Evolutionary conservation across 805 yeast genomes (phyloP), one percentile per base, ranked within the genome.

Genomic region (Ogataea populi-albae): DNA sequence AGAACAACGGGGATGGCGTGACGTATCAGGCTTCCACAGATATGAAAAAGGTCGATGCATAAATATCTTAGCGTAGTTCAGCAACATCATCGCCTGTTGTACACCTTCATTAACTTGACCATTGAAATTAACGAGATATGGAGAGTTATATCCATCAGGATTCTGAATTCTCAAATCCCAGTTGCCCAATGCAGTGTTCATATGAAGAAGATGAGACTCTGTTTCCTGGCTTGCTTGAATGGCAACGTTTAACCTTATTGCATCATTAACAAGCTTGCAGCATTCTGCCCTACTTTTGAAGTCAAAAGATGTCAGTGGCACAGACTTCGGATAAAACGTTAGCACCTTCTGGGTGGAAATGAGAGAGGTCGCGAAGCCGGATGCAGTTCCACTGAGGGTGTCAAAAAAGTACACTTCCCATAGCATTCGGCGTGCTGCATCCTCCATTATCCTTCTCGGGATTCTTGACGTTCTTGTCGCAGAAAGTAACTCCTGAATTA

Each of bases 331-430:
- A 45, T 56, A 72, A 1, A 61, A 43, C 3, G 66, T 61, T n/a
- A 58, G 49, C 23, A 67, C 55, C 20, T 59, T 54, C 1, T 58
- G 35, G 3, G 61, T 50, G 2, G 73, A 65, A 11, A 74, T 42
- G 8, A 53, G 46, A 2, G 77, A 69, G 10, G 62, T 50, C 1
- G 74, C 54, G 32, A 57, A 60, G 8, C 78, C 79, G 32, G 73
- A 75, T 1, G 79, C 75, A 5, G 77, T 72, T 1, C 78, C 79
- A 40, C 71, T 69, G 23, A 72, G 57, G 7, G 73, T 69, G 50
- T 73, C 79, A 34, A 73, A 60, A 46, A 71, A 73, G 46, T 69
- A 68, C 5, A 71, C 47, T 37, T 73, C 79, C 79, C 79, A 73
- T 41, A 71, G 65, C 8, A 71, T 61, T 38, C 75, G 57, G 36